Base-by-base conservation (phyloP, 306 rosid genomes). In the Corylus avellana region DNA sequence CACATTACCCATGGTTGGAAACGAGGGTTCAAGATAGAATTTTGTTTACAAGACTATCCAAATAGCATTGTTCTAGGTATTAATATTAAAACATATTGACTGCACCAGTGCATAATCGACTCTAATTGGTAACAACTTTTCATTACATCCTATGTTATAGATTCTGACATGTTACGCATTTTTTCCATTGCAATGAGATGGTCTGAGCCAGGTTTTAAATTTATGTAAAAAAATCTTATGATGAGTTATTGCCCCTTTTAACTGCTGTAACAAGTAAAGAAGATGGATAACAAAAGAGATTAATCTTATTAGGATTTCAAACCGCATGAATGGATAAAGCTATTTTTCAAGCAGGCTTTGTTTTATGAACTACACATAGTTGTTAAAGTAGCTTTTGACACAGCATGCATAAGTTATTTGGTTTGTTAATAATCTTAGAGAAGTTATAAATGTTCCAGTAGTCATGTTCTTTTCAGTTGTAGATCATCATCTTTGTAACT, bases 401-500 rank as follows among this genome's bases (percentile, higher is more conserved):
- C 64, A 22, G 35, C 2, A 58, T 22, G 29, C 64, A 22, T 22
- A 8, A 11, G 7, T 25, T 10, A 22, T 22, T 59, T 59, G 37
- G 62, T n/a, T 56, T 56, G 62, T 56, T 56, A 56, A 56, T 56
- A 32, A 32, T 22, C 25, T 22, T 22, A 22, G 25, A 22, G 25
- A 22, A 22, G 25, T 22, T 22, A 22, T 22, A 22, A 22, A 22
- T 22, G 25, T 22, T 22, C 25, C 25, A 22, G 25, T 22, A 22
- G 0, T 56, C 69, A 27, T 83, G 77, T 25, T 77, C 18, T 63
- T 47, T 53, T 72, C 72, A 50, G 27, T 47, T 76, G 49, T 20
- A 29, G 78, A 72, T 72, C 82, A 74, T 56, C 39, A 69, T 80
- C 35, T 84, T 64, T 70, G 55, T 67, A 67, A 59, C 75, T 54